Evolutionary conservation across 2,329 filamentous ascomycete species (phyloP), one percentile per base, ranked within the genome.

Genomic region (Neofusicoccum sp.): DNA sequence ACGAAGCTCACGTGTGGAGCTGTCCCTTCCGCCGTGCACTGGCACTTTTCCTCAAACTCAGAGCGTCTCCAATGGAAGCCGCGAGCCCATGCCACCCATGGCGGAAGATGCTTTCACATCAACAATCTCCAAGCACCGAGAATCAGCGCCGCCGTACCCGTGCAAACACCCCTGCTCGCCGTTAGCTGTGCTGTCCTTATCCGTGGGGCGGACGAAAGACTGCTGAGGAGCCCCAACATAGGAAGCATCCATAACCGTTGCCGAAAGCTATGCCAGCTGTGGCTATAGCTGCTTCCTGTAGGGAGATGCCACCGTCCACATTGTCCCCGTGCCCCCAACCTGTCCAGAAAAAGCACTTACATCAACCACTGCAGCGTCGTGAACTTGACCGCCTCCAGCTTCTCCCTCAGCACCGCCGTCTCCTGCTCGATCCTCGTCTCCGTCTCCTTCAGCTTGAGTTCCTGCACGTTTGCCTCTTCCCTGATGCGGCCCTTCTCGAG

Each of bases 371-470:
- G 95, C 74, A 99, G 77, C 36, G 95, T 98, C 72, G 92, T 91
- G 78, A 98, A 98, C 82, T 99, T 99, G 75, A 99, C 95, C 67
- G 91, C 90, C 79, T 99, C 95, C 49, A 99, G 82, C 78, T 96
- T 89, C 80, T 98, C 95, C 66, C 91, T 82, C 71, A 99, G 75
- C 33, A 89, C 89, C 41, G 93, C 93, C 58, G 95, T 92, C 80
- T 98, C 95, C 78, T 98, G 93, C 80, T 99, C 95, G 70, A 99
- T 98, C 77, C 96, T 88, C 61, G 93, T 96, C 80, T 99, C 95
- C 11, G 95, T 98, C 83, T 99, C 95, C 80, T 96, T 97, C 70
- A 99, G 91, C 80, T 96, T 96, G 77, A 99, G 86, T 76, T 99
- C 95, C 79, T 98, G 95, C 61, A 90, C 89, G 66, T 96, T 96